These are phyloP conservation scores for Inga leiocalycina DNA, from an alignment of 306 rosid genomes.

Conservation along the genomic window DNA sequence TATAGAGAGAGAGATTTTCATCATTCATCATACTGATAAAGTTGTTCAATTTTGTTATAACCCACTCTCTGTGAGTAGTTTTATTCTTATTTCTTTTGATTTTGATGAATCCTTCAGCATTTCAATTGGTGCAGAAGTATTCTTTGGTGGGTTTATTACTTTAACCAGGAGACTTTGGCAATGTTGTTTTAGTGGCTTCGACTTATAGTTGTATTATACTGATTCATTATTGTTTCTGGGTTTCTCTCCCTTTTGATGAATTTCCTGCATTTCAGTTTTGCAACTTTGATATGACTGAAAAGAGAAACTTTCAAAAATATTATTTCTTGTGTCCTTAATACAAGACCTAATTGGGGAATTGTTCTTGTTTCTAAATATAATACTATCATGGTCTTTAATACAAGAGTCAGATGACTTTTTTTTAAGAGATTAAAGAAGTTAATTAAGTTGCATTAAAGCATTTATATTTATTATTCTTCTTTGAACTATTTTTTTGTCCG, in stretches of 20 bases:
- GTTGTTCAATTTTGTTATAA: neutral
- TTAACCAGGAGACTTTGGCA: too few species aligned
- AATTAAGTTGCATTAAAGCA: too few species aligned
- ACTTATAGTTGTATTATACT: conserved; percentile 22
- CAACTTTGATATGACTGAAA: neutral
- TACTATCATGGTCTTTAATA: too few species aligned
- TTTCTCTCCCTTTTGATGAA: neutral
- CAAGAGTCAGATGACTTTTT: too few species aligned
- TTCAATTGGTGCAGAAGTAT: neutral
- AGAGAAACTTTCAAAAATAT: neutral
- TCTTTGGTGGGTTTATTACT: too few species aligned
- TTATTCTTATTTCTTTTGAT: neutral
- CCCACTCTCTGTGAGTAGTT: neutral
- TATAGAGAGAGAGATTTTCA: conserved; percentile 44
- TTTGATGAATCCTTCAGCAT: neutral
- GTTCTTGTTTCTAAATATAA: too few species aligned
- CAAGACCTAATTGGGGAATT: too few species aligned
- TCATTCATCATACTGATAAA: conserved; percentile 35
- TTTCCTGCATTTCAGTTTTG: neutral
- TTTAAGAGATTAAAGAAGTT: too few species aligned
- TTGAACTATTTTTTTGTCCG: too few species aligned
- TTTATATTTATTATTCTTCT: too few species aligned
- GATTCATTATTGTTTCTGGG: neutral
- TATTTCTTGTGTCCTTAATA: too few species aligned
- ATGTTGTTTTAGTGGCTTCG: neutral